These are phyloP conservation scores for Thalassiosira ordinaria DNA, from an alignment of 352 stramenopile genomes.

Conservation along the genomic window DNA sequence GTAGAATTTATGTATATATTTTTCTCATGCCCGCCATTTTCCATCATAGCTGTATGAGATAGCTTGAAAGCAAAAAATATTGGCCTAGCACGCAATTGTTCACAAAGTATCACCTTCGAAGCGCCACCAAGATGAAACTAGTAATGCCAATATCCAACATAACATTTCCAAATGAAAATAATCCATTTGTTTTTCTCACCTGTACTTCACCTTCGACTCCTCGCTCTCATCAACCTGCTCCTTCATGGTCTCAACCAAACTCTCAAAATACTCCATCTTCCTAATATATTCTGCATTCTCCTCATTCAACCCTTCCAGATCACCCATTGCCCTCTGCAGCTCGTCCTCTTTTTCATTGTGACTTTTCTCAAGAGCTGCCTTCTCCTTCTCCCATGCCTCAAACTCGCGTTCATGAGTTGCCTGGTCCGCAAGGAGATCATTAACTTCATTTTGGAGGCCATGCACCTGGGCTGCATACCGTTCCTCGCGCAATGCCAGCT, in stretches of 20 bases:
- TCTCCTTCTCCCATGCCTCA: slow-evolving; percentile 8
- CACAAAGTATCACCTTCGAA: too few species aligned
- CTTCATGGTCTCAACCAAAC: not conserved
- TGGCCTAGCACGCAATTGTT: too few species aligned
- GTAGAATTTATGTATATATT: too few species aligned
- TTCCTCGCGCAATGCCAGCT: slow-evolving; percentile 1
- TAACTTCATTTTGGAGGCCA: slow-evolving; percentile 16
- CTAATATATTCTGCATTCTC: slow-evolving; percentile 17
- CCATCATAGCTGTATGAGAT: too few species aligned
- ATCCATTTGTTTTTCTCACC: too few species aligned
- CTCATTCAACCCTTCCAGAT: slow-evolving; percentile 16
- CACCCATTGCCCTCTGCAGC: slow-evolving; percentile 3
- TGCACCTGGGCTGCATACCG: slow-evolving; percentile 3
- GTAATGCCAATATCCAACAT: too few species aligned
- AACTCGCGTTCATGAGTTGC: not conserved
- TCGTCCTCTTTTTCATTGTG: slow-evolving; percentile 14
- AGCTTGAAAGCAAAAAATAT: too few species aligned
- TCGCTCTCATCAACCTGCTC: not conserved
- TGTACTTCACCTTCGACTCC: slow-evolving; percentile 19
- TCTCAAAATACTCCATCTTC: slow-evolving; percentile 10
- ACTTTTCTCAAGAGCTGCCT: slow-evolving; percentile 1
- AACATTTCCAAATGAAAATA: too few species aligned
- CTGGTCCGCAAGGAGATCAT: slow-evolving; percentile 12
- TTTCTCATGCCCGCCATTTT: too few species aligned
- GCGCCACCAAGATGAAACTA: too few species aligned